Evolutionary conservation across 2,329 filamentous ascomycete species (phyloP).

Genomic region (Penicillium sp.): DNA sequence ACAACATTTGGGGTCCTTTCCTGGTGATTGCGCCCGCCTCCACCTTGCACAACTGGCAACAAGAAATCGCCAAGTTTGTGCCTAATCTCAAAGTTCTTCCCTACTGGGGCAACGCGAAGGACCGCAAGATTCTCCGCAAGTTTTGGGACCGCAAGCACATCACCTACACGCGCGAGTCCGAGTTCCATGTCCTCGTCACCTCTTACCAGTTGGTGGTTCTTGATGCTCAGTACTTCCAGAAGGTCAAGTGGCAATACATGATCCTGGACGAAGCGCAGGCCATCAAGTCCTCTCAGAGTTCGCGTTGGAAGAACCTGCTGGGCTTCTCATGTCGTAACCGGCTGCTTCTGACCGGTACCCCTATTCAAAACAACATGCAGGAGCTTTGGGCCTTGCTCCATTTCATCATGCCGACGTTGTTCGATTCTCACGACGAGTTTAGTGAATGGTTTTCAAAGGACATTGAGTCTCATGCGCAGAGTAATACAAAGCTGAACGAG

Average conservation of each 20-base stretch:
- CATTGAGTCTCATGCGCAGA: slow-evolving; percentile 96
- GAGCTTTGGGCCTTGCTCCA: slow-evolving; percentile 95
- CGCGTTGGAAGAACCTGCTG: slow-evolving; percentile 90
- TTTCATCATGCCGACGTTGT: slow-evolving; percentile 99
- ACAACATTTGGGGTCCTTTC: slow-evolving; percentile 98
- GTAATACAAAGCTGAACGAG: slow-evolving; percentile 98
- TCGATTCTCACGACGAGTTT: slow-evolving; percentile 57
- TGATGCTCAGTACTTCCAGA: slow-evolving; percentile 95
- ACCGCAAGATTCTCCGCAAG: slow-evolving; percentile 92
- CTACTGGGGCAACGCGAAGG: slow-evolving; percentile 93
- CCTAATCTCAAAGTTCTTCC: slow-evolving; percentile 90
- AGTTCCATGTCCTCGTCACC: slow-evolving; percentile 93
- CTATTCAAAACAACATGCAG: slow-evolving; percentile 99
- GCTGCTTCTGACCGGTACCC: slow-evolving; percentile 87
- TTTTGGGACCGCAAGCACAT: slow-evolving; percentile 99
- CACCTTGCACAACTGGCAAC: slow-evolving; percentile 98
- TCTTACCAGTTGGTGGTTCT: slow-evolving; percentile 97
- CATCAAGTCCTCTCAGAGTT: slow-evolving; percentile 96
- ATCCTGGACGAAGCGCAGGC: slow-evolving; percentile 97
- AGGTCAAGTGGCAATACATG: slow-evolving; percentile 99
- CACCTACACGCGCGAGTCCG: slow-evolving; percentile 86
- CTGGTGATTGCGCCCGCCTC: slow-evolving; percentile 93
- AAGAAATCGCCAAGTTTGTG: slow-evolving; percentile 93
- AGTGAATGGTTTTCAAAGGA: slow-evolving; percentile 51
- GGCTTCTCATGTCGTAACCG: slow-evolving; percentile 94